Evolutionary conservation across 768 basidiomycete species (phyloP), one percentile per base, ranked within the genome.

Genomic region (Symmetrospora coprosmae): DNA sequence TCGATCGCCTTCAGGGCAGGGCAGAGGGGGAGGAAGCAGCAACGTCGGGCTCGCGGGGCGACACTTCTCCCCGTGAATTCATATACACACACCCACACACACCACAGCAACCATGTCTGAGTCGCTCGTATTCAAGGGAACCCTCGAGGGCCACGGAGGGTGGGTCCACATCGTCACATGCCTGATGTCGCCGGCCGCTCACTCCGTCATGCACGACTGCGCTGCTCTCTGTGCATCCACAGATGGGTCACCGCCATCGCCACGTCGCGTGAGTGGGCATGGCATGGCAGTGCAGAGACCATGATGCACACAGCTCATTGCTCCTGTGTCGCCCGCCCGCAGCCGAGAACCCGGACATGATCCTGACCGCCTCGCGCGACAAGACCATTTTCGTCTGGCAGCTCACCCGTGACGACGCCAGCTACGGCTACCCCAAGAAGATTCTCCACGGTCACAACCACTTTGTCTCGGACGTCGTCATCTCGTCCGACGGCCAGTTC

Each of bases 301-400:
- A 39, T 13, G n/a, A n/a, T n/a, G n/a, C n/a, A n/a, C n/a, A n/a
- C n/a, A n/a, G n/a, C n/a, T n/a, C n/a, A n/a, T n/a, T n/a, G n/a
- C 8, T 21, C 38, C 11, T 39, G 5, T 13, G 39, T 7, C 37
- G 11, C 52, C 11, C 9, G 6, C 45, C 25, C 41, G 19, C 56
- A 61, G 60, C 67, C 37, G 92, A 97, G 80, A 97, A 92, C 78
- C 94, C 91, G 46, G 91, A 99, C 75, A 87, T 94, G 85, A 91
- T 99, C 76, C 77, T 99, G 75, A 94, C 91, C 67, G 89, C 91
- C 67, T 97, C 94, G 65, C 82, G 94, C 49, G 94, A 99, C 85
- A 97, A 94, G 82, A 94, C 89, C 58, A 87, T 96, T 79, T 96
- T 99, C 73, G 90, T 96, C 72, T 99, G 94, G 94, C 86, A 89